A percentile compares a stretch with the other conserved stretches of the same genome.
Conservation (phyloP, 768 basidiomycete genomes). For the Termitomyces sp. region DNA sequence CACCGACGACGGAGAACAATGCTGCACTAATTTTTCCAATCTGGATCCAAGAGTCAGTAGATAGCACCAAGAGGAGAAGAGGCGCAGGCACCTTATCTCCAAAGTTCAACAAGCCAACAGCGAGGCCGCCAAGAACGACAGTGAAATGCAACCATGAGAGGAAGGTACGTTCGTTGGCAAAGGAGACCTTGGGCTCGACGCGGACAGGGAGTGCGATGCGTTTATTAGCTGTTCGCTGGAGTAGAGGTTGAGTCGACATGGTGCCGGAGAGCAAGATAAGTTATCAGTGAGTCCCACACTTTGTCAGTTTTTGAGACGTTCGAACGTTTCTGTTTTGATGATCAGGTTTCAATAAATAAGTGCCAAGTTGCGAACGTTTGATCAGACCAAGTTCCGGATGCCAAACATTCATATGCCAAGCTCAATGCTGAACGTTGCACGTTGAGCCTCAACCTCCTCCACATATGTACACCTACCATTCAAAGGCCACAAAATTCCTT, state of each 20-base stretch:
- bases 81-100: slow-evolving; percentile 78
- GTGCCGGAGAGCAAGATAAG: not conserved
- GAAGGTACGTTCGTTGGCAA: slow-evolving; percentile 94
- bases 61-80: not conserved
- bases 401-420: too few relatives aligned
- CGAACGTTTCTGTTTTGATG: too few relatives aligned
- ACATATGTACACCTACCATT: too few relatives aligned
- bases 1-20: slow-evolving; percentile 94
- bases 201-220: slow-evolving; percentile 96
- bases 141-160: slow-evolving; percentile 99
- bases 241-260: slow-evolving; percentile 98
- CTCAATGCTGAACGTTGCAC: too few relatives aligned
- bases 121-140: slow-evolving; percentile 93
- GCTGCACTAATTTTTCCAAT: slow-evolving; percentile 95
- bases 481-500: too few relatives aligned
- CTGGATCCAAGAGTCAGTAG: slow-evolving; percentile 31
- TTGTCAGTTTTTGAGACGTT: too few relatives aligned
- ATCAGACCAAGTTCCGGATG: too few relatives aligned
- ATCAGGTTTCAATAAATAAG: too few relatives aligned
- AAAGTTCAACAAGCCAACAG: slow-evolving; percentile 95
- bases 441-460: too few relatives aligned
- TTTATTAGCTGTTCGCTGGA: slow-evolving; percentile 92
- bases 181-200: slow-evolving; percentile 93
- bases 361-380: too few relatives aligned
- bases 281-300: too few relatives aligned